A percentile compares a stretch with the other conserved stretches of the same genome.
These are phyloP conservation scores for Arabis alpina DNA, from an alignment of 345 rosid species.

Conservation along the genomic window DNA sequence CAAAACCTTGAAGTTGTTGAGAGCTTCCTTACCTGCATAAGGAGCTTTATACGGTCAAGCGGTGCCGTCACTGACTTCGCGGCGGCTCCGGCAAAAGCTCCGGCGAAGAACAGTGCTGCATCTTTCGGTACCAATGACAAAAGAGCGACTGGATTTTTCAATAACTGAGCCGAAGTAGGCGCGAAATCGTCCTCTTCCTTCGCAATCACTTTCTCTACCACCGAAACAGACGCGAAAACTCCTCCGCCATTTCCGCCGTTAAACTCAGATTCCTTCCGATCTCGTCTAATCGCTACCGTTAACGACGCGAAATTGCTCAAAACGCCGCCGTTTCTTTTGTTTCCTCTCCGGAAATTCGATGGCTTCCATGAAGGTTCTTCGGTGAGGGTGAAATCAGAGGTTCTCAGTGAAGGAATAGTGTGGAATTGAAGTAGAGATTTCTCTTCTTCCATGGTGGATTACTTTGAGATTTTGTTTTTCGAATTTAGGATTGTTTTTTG, in stretches of 20 bases:
- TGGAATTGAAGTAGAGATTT: slow-evolving; percentile 45
- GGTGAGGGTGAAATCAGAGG: slow-evolving; percentile 43
- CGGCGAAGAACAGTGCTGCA: slow-evolving; percentile 74
- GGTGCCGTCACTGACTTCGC: slow-evolving; percentile 94
- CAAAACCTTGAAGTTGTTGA: slow-evolving; percentile 45
- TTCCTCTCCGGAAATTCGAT: slow-evolving; percentile 27
- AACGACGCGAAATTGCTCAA: slow-evolving; percentile 35
- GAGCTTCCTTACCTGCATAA: slow-evolving; percentile 69
- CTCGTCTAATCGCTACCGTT: slow-evolving; percentile 28
- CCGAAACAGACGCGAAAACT: slow-evolving; percentile 63
- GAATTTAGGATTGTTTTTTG: slow-evolving; percentile 1
- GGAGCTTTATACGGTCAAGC: slow-evolving; percentile 90
- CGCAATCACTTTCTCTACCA: slow-evolving; percentile 52
- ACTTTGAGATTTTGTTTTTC: neutral
- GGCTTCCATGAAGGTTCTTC: slow-evolving; percentile 40
- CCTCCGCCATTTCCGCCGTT: slow-evolving; percentile 31
- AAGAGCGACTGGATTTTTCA: slow-evolving; percentile 72
- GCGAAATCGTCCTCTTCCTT: slow-evolving; percentile 51
- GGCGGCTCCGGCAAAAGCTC: slow-evolving; percentile 85
- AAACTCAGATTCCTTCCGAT: slow-evolving; percentile 21
- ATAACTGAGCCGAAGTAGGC: slow-evolving; percentile 70
- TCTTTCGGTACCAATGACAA: slow-evolving; percentile 67
- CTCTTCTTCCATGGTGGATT: slow-evolving; percentile 57
- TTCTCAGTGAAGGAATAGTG: slow-evolving; percentile 49
- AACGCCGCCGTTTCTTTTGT: slow-evolving; percentile 7